Evolutionary conservation across 2,329 filamentous ascomycete species (phyloP).

Genomic region (Stachybotrys elegans): DNA sequence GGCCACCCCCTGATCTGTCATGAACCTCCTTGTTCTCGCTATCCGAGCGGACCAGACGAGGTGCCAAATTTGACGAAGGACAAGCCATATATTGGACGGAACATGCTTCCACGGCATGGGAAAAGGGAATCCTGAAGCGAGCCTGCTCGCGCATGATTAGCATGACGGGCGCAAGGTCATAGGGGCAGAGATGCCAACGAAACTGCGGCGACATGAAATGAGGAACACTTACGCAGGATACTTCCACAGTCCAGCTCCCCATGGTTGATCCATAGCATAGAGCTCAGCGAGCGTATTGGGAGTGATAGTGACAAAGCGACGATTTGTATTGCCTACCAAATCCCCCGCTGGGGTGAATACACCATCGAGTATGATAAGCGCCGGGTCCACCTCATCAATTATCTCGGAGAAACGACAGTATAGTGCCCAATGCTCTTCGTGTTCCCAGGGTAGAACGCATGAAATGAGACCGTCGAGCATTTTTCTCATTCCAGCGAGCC

Average conservation of each 20-base stretch:
- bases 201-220: slow-evolving; percentile 14
- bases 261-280: slow-evolving; percentile 31
- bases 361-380: slow-evolving; percentile 25
- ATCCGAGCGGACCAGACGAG: neutral
- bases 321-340: slow-evolving; percentile 13
- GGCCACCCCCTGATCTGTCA: neutral
- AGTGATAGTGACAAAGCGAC: slow-evolving; percentile 31
- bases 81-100: slow-evolving; percentile 31
- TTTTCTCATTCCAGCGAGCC: slow-evolving; percentile 10
- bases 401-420: slow-evolving; percentile 18
- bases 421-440: slow-evolving; percentile 22
- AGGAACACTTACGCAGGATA: slow-evolving; percentile 35
- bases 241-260: slow-evolving; percentile 29
- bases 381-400: slow-evolving; percentile 24
- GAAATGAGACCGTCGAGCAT: slow-evolving; percentile 11
- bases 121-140: slow-evolving; percentile 35
- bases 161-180: no score
- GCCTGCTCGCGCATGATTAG: slow-evolving; percentile 18
- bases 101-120: slow-evolving; percentile 38
- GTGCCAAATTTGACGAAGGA: slow-evolving; percentile 13
- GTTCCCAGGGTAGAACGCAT: slow-evolving; percentile 22
- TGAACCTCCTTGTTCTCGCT: neutral
- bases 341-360: slow-evolving; percentile 21
- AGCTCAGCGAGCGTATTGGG: slow-evolving; percentile 38
- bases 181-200: neutral